Percentiles rank a stretch among this genome's conserved stretches.
These are phyloP conservation scores for Crithidia thermophila DNA, from an alignment of 208 protist species.

Conservation along the genomic window DNA sequence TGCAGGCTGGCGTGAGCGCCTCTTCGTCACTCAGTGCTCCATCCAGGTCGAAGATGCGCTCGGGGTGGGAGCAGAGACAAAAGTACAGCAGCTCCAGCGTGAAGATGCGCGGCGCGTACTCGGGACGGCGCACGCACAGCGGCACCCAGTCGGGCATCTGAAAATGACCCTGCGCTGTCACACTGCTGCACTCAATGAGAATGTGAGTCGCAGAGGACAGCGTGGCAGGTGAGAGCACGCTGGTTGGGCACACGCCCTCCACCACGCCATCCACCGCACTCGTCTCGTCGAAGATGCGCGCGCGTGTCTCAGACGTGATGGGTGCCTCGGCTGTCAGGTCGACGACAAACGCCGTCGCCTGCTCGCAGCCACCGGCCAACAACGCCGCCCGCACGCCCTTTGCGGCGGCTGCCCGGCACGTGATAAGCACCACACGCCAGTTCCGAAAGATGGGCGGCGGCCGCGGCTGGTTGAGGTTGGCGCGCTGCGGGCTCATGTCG, in stretches of 20 bases:
- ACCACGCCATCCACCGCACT: slow-evolving; percentile 21
- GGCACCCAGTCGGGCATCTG: slow-evolving; percentile 60
- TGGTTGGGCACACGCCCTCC: slow-evolving; percentile 30
- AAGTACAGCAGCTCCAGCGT: slow-evolving; percentile 76
- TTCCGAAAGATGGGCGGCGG: slow-evolving; percentile 31
- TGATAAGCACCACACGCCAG: slow-evolving; percentile 73
- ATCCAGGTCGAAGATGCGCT: slow-evolving; percentile 41
- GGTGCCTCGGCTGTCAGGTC: slow-evolving; percentile 14
- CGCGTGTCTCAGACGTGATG: background rate
- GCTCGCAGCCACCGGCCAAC: slow-evolving; percentile 55
- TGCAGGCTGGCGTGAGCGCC: slow-evolving; percentile 43
- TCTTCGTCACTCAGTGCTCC: slow-evolving; percentile 41
- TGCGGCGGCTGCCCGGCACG: slow-evolving; percentile 38
- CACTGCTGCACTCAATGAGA: slow-evolving; percentile 59
- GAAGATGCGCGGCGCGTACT: slow-evolving; percentile 45
- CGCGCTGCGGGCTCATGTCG: slow-evolving; percentile 64
- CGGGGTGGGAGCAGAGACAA: slow-evolving; percentile 51
- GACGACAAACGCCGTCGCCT: slow-evolving; percentile 37
- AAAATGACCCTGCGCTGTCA: slow-evolving; percentile 41
- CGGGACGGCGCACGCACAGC: slow-evolving; percentile 17
- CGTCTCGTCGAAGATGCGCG: slow-evolving; percentile 9
- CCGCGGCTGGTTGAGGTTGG: slow-evolving; percentile 1
- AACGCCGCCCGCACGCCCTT: slow-evolving; percentile 52
- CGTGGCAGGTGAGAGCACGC: slow-evolving; percentile 9
- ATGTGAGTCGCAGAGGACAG: slow-evolving; percentile 48